These are phyloP conservation scores for Cryphonectria nitschkei DNA, from an alignment of 2,329 filamentous ascomycete species.

Conservation along the genomic window DNA sequence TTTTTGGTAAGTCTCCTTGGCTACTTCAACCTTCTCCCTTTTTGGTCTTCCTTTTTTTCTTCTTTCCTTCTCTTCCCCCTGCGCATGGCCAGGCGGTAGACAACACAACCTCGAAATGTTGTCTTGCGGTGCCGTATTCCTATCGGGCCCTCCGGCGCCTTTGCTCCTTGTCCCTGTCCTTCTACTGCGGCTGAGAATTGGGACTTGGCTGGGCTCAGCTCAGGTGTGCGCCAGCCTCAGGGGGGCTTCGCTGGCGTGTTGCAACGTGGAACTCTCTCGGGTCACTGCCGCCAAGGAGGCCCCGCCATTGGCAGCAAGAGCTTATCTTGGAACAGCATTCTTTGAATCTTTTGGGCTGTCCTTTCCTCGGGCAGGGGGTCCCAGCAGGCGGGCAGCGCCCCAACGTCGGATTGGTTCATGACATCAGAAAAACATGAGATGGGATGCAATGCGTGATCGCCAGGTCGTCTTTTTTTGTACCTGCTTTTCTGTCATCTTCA, in stretches of 20 bases:
- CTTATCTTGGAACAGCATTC: constrained; percentile 14
- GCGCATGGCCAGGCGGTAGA: background rate
- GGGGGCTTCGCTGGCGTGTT: constrained; percentile 1
- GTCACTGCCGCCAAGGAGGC: constrained; percentile 9
- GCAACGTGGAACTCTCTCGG: constrained; percentile 11
- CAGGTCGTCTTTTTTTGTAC: background rate
- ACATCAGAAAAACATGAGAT: constrained; percentile 11
- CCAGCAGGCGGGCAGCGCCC: no score
- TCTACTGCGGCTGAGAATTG: constrained; percentile 1
- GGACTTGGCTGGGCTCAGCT: constrained; percentile 1
- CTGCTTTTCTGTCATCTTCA: constrained; percentile 1
- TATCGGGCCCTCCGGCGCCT: constrained; percentile 6
- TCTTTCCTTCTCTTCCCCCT: no score
- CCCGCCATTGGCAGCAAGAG: constrained; percentile 17
- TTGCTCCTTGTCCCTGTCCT: background rate
- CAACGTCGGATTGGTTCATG: constrained; percentile 5
- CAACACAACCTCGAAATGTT: background rate
- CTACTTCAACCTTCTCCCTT: background rate
- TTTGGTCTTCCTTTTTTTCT: background rate
- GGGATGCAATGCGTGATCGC: background rate
- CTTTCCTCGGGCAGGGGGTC: constrained; percentile 7
- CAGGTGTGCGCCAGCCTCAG: constrained; percentile 11
- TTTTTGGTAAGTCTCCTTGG: background rate
- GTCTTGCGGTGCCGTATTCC: background rate
- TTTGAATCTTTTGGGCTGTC: constrained; percentile 1